Base-by-base conservation (phyloP, 768 basidiomycete genomes). In the Agaricus sinodeliciosus region DNA sequence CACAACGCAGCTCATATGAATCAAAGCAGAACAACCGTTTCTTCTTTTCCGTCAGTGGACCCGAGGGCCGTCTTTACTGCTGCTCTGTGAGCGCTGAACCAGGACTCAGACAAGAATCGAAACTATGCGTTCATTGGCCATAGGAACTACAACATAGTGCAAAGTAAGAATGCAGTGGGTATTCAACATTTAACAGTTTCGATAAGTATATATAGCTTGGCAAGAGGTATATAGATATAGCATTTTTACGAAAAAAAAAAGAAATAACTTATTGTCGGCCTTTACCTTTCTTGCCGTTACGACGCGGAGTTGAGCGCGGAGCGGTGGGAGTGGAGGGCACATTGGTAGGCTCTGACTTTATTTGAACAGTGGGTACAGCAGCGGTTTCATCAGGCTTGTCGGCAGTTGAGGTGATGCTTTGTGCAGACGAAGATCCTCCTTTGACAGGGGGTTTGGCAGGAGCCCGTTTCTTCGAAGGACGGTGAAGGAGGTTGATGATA, bases 401-500 rank as follows among this genome's bases (percentile, higher is more conserved):
- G n/a, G 28, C 16, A 22, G 44, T 19, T 3, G 44, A 4, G 9
- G 18, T 18, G 18, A 27, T 25, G 18, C n/a, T 25, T 16, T 19
- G 18, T 22, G 28, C 4, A 15, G 52, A 9, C 3, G 25, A 9
- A n/a, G 42, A 13, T 44, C 43, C 50, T 9, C 26, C 19, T 40
- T 52, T 52, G 16, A 44, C 25, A 18, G 37, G 26, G 4, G 44
- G n/a, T 8, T 46, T 45, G 16, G 31, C 37, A 2, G 25, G 25
- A 16, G 39, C 0, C 53, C 13, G 54, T 35, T 61, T 62, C 52
- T 56, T 58, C 3, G 58, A 54, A 12, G 60, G 58, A 43, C 64
- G 67, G 63, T 92, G 90, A 57, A 91, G 63, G 35, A 87, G 55
- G 48, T 80, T 78, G 60, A 93, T 74, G 16, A 88, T 48, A 54